Evolutionary conservation across 352 stramenopile species (phyloP), one percentile per base, ranked within the genome.

Genomic region (Pythium chondricola): DNA sequence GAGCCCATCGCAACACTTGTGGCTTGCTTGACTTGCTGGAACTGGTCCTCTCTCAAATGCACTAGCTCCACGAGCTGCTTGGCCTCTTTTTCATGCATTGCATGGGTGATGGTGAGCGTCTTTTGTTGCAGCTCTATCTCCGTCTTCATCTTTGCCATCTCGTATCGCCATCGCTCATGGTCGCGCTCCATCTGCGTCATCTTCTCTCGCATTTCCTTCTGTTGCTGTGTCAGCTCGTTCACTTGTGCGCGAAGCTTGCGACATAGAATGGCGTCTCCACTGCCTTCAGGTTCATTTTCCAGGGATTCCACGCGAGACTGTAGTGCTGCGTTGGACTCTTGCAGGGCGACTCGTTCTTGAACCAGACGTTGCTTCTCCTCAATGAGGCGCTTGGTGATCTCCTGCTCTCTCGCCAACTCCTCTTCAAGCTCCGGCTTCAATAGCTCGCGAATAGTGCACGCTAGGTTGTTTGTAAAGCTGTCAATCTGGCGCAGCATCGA

Each of bases 71-170:
- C 59, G 3, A 88, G 63, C 39, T 85, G 76, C 46, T 67, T 74
- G 46, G 67, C 83, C 53, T 88, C 76, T 30, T 83, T 83, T 4
- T 83, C 65, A 29, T 88, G 69, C 76, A 88, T 88, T 6, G 73
- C 69, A 18, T 63, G 61, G 4, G 76, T 88, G 47, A 88, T 52
- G 2, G 55, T 41, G 13, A 84, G 51, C 7, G 66, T 65, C 9
- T 69, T 65, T 21, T 78, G 57, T n/a, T 54, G 38, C 0, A 47
- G 42, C 9, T 72, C 63, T 0, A 85, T 53, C 24, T 72, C 62
- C 0, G 53, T 38, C 13, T 66, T 59, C 33, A 68, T 57, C 33
- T 65, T 58, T 0, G 51, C 36, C 11, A 75, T 58, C 0, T 79
- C 69, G 40, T 55, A 71, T n/a, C 60, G 61, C 48, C 66, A 57